Evolutionary conservation across 805 yeast species (phyloP).

Genomic region (Kodamaea kaohsiungensis): DNA sequence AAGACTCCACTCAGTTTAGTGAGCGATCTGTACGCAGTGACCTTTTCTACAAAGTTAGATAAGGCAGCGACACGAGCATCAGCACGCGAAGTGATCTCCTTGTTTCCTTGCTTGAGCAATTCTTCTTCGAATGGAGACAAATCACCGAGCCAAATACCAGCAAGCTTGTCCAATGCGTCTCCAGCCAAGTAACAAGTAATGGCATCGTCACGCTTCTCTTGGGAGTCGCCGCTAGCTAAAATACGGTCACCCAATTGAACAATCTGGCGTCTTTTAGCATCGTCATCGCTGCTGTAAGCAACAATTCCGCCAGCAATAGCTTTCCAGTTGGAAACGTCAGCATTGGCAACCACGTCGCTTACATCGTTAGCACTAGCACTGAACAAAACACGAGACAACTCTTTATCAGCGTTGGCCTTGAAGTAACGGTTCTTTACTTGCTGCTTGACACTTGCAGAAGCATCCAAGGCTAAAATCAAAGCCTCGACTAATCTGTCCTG

Average conservation of each 20-base stretch:
- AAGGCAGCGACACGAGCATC: slow-evolving; percentile 85
- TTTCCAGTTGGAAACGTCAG: slow-evolving; percentile 80
- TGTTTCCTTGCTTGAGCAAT: slow-evolving; percentile 47
- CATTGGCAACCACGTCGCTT: slow-evolving; percentile 73
- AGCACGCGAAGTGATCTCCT: slow-evolving; percentile 55
- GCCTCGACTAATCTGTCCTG: slow-evolving; percentile 75
- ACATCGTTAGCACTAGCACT: slow-evolving; percentile 56
- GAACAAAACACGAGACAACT: slow-evolving; percentile 74
- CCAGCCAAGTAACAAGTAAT: slow-evolving; percentile 79
- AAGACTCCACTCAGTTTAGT: slow-evolving; percentile 36
- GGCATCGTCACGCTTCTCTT: slow-evolving; percentile 66
- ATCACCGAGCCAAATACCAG: slow-evolving; percentile 84
- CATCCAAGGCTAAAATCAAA: slow-evolving; percentile 72
- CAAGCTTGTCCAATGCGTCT: slow-evolving; percentile 73
- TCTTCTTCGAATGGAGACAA: slow-evolving; percentile 41
- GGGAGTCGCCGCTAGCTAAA: slow-evolving; percentile 25
- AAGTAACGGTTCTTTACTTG: slow-evolving; percentile 76
- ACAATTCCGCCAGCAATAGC: slow-evolving; percentile 71
- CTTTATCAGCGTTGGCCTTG: slow-evolving; percentile 50
- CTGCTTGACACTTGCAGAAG: slow-evolving; percentile 56
- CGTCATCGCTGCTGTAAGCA: slow-evolving; percentile 50
- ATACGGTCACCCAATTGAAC: slow-evolving; percentile 79
- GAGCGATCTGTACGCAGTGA: slow-evolving; percentile 68
- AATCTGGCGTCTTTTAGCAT: slow-evolving; percentile 55
- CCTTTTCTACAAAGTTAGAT: slow-evolving; percentile 79